Conservation (phyloP, 805 yeast species). For the Teunomyces pallodes region DNA sequence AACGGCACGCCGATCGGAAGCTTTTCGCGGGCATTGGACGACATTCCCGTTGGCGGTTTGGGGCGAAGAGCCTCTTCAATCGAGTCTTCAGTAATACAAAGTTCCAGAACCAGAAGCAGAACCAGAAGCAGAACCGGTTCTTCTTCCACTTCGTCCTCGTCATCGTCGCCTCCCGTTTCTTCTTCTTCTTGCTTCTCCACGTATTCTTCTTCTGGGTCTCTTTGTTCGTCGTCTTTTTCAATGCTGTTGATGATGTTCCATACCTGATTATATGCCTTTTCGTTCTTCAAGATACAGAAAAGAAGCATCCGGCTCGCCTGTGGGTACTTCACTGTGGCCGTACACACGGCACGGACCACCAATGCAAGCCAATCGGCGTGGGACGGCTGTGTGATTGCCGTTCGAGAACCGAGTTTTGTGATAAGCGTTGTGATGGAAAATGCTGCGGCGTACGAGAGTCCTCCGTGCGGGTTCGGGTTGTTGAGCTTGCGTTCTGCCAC, state of each 20-base stretch:
- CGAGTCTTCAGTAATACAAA: slow-evolving; percentile 1
- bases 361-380: slow-evolving; percentile 60
- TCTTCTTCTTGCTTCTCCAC: not conserved
- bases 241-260: slow-evolving; percentile 30
- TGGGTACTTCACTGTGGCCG: slow-evolving; percentile 50
- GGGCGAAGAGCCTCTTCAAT: slow-evolving; percentile 46
- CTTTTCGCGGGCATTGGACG: slow-evolving; percentile 53
- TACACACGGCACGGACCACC: slow-evolving; percentile 54
- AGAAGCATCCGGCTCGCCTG: slow-evolving; percentile 53
- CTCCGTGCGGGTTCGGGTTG: slow-evolving; percentile 37
- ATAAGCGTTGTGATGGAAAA: slow-evolving; percentile 44
- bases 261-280: slow-evolving; percentile 34
- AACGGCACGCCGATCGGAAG: slow-evolving; percentile 49
- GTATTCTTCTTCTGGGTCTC: not conserved
- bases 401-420: slow-evolving; percentile 30
- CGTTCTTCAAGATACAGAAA: slow-evolving; percentile 46
- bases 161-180: slow-evolving; percentile 2
- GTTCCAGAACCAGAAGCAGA: slow-evolving; percentile 1
- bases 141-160: slow-evolving; percentile 7
- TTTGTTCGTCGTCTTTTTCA: slow-evolving; percentile 9
- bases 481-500: slow-evolving; percentile 23
- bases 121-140: not conserved
- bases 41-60: slow-evolving; percentile 59
- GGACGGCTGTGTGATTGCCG: slow-evolving; percentile 29
- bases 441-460: slow-evolving; percentile 52